Conservation (phyloP, 306 rosid genomes). For the Fagus sylvatica region DNA sequence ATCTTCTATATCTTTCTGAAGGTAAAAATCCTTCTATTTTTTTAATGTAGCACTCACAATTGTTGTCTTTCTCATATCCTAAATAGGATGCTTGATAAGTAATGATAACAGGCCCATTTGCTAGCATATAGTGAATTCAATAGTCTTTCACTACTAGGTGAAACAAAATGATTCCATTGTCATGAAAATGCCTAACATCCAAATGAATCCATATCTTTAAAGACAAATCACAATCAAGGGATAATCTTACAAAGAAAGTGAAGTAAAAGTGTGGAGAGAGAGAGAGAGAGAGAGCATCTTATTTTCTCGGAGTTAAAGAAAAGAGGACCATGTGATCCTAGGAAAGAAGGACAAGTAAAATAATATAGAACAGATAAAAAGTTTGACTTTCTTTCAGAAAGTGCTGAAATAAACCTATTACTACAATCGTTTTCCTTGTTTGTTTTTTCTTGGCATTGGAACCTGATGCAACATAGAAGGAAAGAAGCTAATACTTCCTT, state of each 20-base stretch:
- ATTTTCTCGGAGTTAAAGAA: conserved; percentile 14
- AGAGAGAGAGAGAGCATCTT: neutral
- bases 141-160: neutral
- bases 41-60: too few species aligned
- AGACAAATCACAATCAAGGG: neutral
- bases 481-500: conserved; percentile 25
- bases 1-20: too few species aligned
- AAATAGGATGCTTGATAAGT: too few species aligned
- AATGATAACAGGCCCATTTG: too few species aligned
- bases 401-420: neutral
- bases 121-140: too few species aligned
- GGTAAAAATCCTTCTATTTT: too few species aligned
- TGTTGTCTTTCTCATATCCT: too few species aligned
- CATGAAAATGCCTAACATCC: neutral
- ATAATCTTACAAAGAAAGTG: neutral
- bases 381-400: neutral
- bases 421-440: neutral
- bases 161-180: neutral
- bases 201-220: neutral
- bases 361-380: neutral
- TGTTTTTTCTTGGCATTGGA: neutral
- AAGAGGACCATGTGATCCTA: neutral
- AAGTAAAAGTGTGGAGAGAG: neutral
- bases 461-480: neutral
- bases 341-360: neutral